Evolutionary conservation across 805 yeast species (phyloP).

Genomic region (Millerozyma miso): DNA sequence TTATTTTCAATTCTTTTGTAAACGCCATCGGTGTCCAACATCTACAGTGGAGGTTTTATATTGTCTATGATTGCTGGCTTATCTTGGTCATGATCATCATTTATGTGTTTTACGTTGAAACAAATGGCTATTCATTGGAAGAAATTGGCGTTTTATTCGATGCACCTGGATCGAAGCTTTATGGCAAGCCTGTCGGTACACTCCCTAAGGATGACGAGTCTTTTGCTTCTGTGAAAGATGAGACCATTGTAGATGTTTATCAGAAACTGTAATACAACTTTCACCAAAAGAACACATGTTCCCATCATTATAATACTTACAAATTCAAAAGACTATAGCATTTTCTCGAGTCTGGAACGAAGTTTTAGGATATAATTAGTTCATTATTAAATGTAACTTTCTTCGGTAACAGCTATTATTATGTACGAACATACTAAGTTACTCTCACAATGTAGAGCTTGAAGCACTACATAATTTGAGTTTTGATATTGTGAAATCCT

Average conservation of each 20-base stretch:
- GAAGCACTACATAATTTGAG: too few species aligned
- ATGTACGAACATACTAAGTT: too few species aligned
- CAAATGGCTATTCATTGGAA: conserved; percentile 5
- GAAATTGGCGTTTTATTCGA: conserved; percentile 1
- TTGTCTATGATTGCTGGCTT: neutral
- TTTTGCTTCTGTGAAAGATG: neutral
- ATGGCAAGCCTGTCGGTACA: neutral
- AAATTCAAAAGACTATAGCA: too few species aligned
- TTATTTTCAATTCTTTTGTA: neutral
- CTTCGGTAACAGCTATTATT: too few species aligned
- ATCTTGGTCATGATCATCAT: conserved; percentile 1
- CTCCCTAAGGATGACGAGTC: neutral
- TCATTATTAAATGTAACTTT: too few species aligned
- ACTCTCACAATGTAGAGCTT: too few species aligned
- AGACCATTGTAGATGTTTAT: neutral
- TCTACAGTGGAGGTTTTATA: neutral
- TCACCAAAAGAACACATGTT: too few species aligned
- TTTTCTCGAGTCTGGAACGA: too few species aligned
- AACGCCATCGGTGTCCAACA: neutral
- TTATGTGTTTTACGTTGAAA: conserved; percentile 4
- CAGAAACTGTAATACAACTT: too few species aligned
- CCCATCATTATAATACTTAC: too few species aligned
- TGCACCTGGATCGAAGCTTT: neutral
- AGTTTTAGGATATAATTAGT: too few species aligned
- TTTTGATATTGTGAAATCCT: too few species aligned